A percentile compares a stretch with the other conserved stretches of the same genome.
phyloP scores from a whole-genome alignment of 495 filamentous ascomycete species.

The Haplographium delicatum region DNA sequence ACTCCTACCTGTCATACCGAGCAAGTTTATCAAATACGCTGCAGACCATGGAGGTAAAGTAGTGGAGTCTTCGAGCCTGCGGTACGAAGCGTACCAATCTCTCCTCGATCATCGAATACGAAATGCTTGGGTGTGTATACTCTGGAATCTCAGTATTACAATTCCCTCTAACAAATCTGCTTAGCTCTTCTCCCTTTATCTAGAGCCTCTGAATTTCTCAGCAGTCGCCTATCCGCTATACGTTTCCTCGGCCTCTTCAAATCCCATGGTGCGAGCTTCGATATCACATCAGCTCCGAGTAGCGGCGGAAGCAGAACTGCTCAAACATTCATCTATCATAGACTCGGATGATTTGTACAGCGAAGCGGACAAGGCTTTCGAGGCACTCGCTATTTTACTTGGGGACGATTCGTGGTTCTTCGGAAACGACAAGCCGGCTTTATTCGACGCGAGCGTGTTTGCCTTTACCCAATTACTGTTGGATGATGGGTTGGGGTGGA shows the following conservation, averaged over 20 bases:
- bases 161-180: not conserved
- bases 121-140: constrained; percentile 68
- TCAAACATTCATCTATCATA: constrained; percentile 55
- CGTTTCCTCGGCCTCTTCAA: constrained; percentile 56
- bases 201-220: constrained; percentile 58
- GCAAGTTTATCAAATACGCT: constrained; percentile 66
- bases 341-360: constrained; percentile 58
- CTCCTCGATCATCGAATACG: constrained; percentile 78
- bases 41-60: constrained; percentile 42
- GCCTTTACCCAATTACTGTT: constrained; percentile 83
- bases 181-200: constrained; percentile 75
- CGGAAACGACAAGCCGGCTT: constrained; percentile 50
- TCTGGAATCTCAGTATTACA: not conserved
- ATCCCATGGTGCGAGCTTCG: constrained; percentile 49
- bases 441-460: constrained; percentile 87
- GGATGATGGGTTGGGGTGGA: constrained; percentile 27
- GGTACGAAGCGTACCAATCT: constrained; percentile 73
- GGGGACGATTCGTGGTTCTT: constrained; percentile 65
- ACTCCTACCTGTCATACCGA: constrained; percentile 52
- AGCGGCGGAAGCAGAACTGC: constrained; percentile 68
- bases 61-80: constrained; percentile 49
- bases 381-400: constrained; percentile 67
- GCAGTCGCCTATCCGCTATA: constrained; percentile 64
- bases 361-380: constrained; percentile 66
- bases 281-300: constrained; percentile 60